These are phyloP conservation scores for Ophiostoma sp. DNA, from an alignment of 2,329 filamentous ascomycete genomes.

Conservation along the genomic window DNA sequence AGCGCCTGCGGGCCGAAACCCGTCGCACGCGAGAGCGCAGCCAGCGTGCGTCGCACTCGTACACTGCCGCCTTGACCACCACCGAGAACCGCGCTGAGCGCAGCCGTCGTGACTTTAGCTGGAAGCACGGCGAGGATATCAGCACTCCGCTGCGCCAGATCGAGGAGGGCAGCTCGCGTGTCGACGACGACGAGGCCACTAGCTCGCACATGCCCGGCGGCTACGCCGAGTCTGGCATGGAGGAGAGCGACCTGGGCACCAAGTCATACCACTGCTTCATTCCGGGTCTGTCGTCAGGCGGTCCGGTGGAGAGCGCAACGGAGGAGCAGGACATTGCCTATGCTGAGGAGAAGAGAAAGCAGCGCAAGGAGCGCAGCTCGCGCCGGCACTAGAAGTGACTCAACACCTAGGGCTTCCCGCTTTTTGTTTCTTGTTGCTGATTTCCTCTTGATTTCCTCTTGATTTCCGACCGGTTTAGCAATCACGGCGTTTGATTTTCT, in stretches of 20 bases:
- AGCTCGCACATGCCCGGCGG: constrained; percentile 36
- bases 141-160: constrained; percentile 30
- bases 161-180: constrained; percentile 31
- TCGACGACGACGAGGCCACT: constrained; percentile 28
- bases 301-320: constrained; percentile 30
- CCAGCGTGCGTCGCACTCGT: constrained; percentile 34
- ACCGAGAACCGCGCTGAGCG: constrained; percentile 14
- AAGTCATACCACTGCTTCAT: constrained; percentile 54
- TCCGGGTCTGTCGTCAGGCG: constrained; percentile 42
- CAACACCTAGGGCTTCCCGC: too few relatives aligned
- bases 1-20: constrained; percentile 53
- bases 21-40: constrained; percentile 36
- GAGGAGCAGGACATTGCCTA: constrained; percentile 36
- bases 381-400: constrained; percentile 22
- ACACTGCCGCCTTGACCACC: constrained; percentile 2
- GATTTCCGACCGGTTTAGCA: not conserved
- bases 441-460: not conserved
- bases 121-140: constrained; percentile 41
- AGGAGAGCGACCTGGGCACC: constrained; percentile 48
- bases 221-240: constrained; percentile 28
- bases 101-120: constrained; percentile 48
- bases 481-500: constrained; percentile 2
- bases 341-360: constrained; percentile 41
- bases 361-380: constrained; percentile 31
- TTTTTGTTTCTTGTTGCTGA: not conserved